Evolutionary conservation across 495 filamentous ascomycete genomes (phyloP).

Genomic region (Pyronema omphalodes): DNA sequence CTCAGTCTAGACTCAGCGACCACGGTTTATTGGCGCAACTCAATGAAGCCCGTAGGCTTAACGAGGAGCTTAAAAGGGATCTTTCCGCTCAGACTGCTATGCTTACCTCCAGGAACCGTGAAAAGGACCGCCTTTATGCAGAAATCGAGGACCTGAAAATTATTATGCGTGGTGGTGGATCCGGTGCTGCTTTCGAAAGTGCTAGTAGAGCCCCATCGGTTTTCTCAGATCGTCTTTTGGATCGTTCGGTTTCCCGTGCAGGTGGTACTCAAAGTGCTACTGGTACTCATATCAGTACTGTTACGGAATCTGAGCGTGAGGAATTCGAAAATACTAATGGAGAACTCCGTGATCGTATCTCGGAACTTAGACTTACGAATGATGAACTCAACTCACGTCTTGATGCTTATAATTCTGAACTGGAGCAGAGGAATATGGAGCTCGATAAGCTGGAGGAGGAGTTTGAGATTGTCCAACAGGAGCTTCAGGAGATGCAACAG

Average conservation of each 20-base stretch:
- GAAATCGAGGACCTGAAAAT: constrained; percentile 96
- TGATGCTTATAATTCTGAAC: constrained; percentile 31
- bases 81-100: constrained; percentile 93
- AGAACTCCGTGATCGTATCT: constrained; percentile 68
- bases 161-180: constrained; percentile 40
- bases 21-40: constrained; percentile 23
- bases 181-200: constrained; percentile 9
- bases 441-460: constrained; percentile 54
- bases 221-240: constrained; percentile 58
- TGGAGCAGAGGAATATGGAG: constrained; percentile 46
- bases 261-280: constrained; percentile 35
- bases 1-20: constrained; percentile 26
- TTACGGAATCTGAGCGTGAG: constrained; percentile 69
- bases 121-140: constrained; percentile 85
- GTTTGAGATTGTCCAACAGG: constrained; percentile 54
- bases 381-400: constrained; percentile 44
- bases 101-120: constrained; percentile 87
- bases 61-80: constrained; percentile 77
- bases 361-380: constrained; percentile 65
- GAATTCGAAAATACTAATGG: constrained; percentile 67
- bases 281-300: constrained; percentile 24
- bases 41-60: constrained; percentile 69
- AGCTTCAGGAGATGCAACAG: constrained; percentile 59
- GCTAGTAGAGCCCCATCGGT: constrained; percentile 30
- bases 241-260: constrained; percentile 75